Percentiles rank a stretch among this genome's conserved stretches.
Conservation (phyloP, 345 rosid genomes). For the Rubroshorea leprosula region DNA sequence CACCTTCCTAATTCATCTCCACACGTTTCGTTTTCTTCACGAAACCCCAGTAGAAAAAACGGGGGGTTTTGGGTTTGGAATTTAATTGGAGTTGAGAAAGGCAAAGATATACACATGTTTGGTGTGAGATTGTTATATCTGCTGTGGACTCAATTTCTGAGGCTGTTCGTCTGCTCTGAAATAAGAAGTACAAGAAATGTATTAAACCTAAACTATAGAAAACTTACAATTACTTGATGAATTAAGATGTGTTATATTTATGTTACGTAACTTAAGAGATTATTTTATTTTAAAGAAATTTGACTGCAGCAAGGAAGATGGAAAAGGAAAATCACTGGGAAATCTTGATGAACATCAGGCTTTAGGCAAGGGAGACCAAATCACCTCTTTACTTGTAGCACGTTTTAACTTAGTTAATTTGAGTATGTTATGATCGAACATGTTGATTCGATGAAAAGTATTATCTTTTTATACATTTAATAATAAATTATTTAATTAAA, state of each 20-base stretch:
- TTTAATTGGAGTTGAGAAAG: background rate
- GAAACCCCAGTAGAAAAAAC: slow-evolving; percentile 18
- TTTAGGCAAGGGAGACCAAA: too few relatives aligned
- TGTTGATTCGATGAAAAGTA: too few relatives aligned
- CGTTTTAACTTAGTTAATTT: too few relatives aligned
- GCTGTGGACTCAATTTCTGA: slow-evolving; percentile 7
- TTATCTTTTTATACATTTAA: too few relatives aligned
- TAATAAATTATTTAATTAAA: too few relatives aligned
- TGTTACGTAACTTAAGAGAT: background rate
- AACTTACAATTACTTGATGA: too few relatives aligned
- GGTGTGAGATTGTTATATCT: slow-evolving; percentile 36
- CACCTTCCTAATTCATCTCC: slow-evolving; percentile 29
- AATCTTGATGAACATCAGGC: too few relatives aligned
- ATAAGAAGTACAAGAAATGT: background rate
- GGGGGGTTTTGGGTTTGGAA: too few relatives aligned
- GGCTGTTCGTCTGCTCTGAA: slow-evolving; percentile 15
- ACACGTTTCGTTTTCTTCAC: slow-evolving; percentile 40
- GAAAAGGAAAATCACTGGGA: too few relatives aligned
- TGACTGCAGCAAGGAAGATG: background rate
- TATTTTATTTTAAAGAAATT: background rate
- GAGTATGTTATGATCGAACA: too few relatives aligned
- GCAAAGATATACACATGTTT: slow-evolving; percentile 8
- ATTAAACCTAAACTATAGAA: too few relatives aligned
- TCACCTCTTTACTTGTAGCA: too few relatives aligned
- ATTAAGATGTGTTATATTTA: background rate